A percentile compares a stretch with the other conserved stretches of the same genome.
Evolutionary conservation across 305 asterid species (phyloP).

Genomic region (Fraxinus platypoda): DNA sequence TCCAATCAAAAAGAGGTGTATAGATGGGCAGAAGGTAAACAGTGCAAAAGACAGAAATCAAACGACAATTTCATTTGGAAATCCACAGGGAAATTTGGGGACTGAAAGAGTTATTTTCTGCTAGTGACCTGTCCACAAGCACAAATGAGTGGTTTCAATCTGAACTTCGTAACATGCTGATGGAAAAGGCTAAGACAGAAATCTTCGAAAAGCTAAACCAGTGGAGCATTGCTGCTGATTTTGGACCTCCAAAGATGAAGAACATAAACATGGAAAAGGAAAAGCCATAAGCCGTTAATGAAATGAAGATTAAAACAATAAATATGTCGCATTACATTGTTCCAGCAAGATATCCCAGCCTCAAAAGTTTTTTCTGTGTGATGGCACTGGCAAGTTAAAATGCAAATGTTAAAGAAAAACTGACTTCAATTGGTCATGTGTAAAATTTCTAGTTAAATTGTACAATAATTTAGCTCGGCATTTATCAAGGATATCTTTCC

Average conservation of each 20-base stretch:
- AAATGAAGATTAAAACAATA: not conserved
- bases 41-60: constrained; percentile 8
- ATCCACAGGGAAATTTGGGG: constrained; percentile 16
- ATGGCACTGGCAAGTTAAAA: not conserved
- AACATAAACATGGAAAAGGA: constrained; percentile 10
- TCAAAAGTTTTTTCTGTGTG: not conserved
- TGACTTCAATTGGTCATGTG: not conserved
- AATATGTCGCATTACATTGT: not conserved
- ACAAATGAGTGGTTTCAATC: constrained; percentile 16
- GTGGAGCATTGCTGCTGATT: constrained; percentile 11
- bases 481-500: not conserved
- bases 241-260: constrained; percentile 24
- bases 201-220: not conserved
- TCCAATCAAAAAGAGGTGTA: constrained; percentile 27
- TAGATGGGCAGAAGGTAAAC: constrained; percentile 5
- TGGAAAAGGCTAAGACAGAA: not conserved
- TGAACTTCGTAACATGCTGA: constrained; percentile 33
- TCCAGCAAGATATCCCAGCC: not conserved
- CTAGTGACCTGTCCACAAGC: constrained; percentile 8
- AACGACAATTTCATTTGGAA: constrained; percentile 11
- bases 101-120: constrained; percentile 10
- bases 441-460: not conserved
- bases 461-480: not conserved
- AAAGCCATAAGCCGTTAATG: constrained; percentile 8
- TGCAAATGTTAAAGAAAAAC: not conserved